These are phyloP conservation scores for Erigeron canadensis DNA, from an alignment of 129 eudicot genomes.

Conservation along the genomic window DNA sequence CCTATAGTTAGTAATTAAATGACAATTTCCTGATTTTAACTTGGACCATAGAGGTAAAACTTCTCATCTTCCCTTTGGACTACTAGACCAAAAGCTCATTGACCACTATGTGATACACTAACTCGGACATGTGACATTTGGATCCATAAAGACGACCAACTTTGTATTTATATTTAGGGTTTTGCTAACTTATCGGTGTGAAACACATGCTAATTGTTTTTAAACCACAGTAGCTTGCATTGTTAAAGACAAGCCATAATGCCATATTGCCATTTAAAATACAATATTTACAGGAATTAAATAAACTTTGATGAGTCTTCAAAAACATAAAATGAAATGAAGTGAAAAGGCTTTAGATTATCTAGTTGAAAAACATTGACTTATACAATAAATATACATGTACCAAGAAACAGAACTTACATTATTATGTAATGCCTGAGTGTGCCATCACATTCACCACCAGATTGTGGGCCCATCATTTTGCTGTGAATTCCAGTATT, in stretches of 20 bases:
- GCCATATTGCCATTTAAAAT: neutral
- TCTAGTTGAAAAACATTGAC: conserved; percentile 6
- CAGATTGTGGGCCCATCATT: conserved; percentile 41
- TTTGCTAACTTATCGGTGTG: too few relatives aligned
- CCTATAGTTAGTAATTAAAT: too few relatives aligned
- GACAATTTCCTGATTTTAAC: too few relatives aligned
- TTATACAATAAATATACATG: neutral
- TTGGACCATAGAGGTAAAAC: too few relatives aligned
- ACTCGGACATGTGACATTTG: neutral
- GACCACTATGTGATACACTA: too few relatives aligned
- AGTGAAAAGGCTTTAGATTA: neutral
- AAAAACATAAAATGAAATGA: neutral
- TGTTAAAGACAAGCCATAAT: neutral
- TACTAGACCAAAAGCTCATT: too few relatives aligned
- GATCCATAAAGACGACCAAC: neutral
- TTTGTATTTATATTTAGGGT: neutral
- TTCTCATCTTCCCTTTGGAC: too few relatives aligned
- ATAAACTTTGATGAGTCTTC: too few relatives aligned
- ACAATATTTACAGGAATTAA: neutral
- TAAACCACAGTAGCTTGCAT: neutral
- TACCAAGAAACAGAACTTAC: conserved; percentile 21
- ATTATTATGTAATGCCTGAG: conserved; percentile 23
- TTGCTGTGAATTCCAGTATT: conserved; percentile 31
- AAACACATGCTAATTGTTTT: neutral
- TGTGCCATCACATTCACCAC: conserved; percentile 39